Conservation (phyloP, 129 eudicot genomes). For the Arctium minus region DNA sequence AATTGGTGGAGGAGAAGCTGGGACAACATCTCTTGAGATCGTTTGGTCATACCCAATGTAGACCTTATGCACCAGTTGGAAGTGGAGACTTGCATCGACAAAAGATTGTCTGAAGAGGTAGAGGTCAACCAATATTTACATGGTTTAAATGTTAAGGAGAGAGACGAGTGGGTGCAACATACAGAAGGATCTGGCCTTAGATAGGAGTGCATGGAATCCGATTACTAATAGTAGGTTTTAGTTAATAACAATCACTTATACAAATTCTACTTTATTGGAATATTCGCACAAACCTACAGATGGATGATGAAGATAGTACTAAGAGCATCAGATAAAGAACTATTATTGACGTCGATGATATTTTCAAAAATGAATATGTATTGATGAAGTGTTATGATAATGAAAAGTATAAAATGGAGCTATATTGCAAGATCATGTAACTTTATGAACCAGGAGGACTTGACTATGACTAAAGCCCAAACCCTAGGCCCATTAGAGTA, state of each 20-base stretch:
- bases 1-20: too few species aligned
- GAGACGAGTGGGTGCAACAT: too few species aligned
- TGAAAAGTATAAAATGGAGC: background rate
- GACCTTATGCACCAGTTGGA: too few species aligned
- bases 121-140: too few species aligned
- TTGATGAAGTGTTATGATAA: background rate
- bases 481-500: slow-evolving; percentile 6
- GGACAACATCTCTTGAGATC: too few species aligned
- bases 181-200: too few species aligned
- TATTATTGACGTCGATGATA: background rate
- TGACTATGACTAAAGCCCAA: background rate
- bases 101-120: too few species aligned
- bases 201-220: too few species aligned
- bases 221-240: background rate
- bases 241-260: background rate
- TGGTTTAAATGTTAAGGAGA: too few species aligned
- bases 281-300: background rate
- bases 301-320: background rate
- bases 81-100: too few species aligned
- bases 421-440: slow-evolving; percentile 19
- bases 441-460: background rate
- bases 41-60: too few species aligned
- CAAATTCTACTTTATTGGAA: background rate
- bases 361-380: slow-evolving; percentile 5
- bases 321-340: background rate